These are phyloP conservation scores for Fragilariopsis cylindrus DNA, from an alignment of 108 stramenopile species.

Conservation along the genomic window DNA sequence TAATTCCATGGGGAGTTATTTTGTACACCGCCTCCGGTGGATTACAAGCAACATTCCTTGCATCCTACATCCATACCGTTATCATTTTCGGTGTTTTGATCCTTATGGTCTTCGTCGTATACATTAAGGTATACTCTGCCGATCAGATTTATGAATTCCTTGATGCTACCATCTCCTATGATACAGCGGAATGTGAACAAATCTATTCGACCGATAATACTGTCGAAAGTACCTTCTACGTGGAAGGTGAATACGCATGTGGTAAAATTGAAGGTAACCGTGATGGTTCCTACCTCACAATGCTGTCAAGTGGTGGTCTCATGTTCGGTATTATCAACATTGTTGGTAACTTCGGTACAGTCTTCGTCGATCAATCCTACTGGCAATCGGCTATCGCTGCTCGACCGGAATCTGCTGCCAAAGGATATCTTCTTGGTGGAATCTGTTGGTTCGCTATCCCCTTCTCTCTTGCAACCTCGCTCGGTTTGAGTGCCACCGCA, in stretches of 20 bases:
- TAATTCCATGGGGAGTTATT: constrained; percentile 94
- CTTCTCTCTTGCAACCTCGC: constrained; percentile 90
- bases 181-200: constrained; percentile 54
- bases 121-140: constrained; percentile 65
- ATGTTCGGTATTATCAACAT: constrained; percentile 96
- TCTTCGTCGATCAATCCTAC: constrained; percentile 93
- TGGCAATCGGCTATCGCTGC: constrained; percentile 96
- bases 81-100: constrained; percentile 84
- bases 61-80: constrained; percentile 82
- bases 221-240: constrained; percentile 57
- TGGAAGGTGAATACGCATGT: constrained; percentile 54
- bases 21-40: constrained; percentile 91
- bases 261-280: constrained; percentile 84
- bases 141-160: constrained; percentile 72
- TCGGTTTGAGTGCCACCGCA: constrained; percentile 85
- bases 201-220: constrained; percentile 54
- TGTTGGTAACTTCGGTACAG: constrained; percentile 95
- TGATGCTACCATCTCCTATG: constrained; percentile 50
- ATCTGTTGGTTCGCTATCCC: constrained; percentile 93
- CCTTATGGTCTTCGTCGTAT: constrained; percentile 82
- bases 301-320: constrained; percentile 84
- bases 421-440: constrained; percentile 92
- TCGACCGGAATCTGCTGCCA: constrained; percentile 71
- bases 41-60: constrained; percentile 91
- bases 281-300: constrained; percentile 89